These are phyloP conservation scores for Phytophthora colocasiae DNA, from an alignment of 352 stramenopile genomes.

Conservation along the genomic window DNA sequence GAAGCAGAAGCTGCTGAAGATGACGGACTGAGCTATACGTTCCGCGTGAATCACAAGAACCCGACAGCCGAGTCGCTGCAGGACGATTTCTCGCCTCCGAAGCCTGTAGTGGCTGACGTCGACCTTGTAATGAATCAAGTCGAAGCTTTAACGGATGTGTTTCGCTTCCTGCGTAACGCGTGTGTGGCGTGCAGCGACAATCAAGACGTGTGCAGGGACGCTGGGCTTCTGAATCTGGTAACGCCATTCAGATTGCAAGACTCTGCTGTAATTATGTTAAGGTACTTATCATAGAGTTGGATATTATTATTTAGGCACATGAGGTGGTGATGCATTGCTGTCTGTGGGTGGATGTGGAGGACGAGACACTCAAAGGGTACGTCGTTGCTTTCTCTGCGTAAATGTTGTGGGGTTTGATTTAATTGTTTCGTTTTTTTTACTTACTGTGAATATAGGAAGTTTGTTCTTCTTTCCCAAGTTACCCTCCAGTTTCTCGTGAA, in stretches of 20 bases:
- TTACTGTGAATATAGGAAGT: slow-evolving; percentile 26
- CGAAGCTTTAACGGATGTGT: slow-evolving; percentile 45
- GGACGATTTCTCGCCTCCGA: slow-evolving; percentile 39
- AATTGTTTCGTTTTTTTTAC: neutral
- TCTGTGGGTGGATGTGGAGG: slow-evolving; percentile 67
- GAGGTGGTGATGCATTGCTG: slow-evolving; percentile 49
- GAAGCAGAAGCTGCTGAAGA: slow-evolving; percentile 27
- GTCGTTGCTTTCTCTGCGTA: slow-evolving; percentile 5
- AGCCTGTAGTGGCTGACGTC: slow-evolving; percentile 37
- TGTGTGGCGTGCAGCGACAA: slow-evolving; percentile 58
- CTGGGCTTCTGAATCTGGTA: slow-evolving; percentile 29
- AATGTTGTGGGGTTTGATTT: neutral
- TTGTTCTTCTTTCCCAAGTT: slow-evolving; percentile 69
- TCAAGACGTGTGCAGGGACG: slow-evolving; percentile 51
- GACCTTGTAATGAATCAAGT: slow-evolving; percentile 11
- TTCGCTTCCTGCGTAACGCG: slow-evolving; percentile 80
- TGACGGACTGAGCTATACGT: slow-evolving; percentile 78
- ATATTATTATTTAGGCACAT: slow-evolving; percentile 42
- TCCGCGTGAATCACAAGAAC: slow-evolving; percentile 49
- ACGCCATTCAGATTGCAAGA: neutral
- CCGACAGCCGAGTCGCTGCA: slow-evolving; percentile 34
- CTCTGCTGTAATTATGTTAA: too few relatives aligned
- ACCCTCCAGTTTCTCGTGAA: slow-evolving; percentile 84
- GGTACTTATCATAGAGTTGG: slow-evolving; percentile 8
- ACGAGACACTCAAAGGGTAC: slow-evolving; percentile 54